Evolutionary conservation across 148 eudicot species (phyloP), one percentile per base, ranked within the genome.

Genomic region (Drosera capensis): DNA sequence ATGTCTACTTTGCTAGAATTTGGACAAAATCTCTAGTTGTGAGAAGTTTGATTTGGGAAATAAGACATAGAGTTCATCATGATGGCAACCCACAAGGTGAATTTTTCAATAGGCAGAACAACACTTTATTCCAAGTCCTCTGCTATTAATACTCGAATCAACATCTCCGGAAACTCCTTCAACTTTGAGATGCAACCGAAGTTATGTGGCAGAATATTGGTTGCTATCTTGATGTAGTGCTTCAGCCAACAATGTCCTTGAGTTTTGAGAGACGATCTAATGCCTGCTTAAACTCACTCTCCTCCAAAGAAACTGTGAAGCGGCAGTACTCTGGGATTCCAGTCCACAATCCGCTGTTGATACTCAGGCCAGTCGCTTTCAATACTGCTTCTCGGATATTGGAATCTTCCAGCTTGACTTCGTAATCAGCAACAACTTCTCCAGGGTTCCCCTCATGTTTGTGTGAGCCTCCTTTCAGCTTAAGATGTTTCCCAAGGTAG

Each of bases 251-350:
- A 7, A 70, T 14, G 31, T 64, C 59, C 28, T 70, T 73, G 58
- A 90, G 78, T 31, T 73, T 77, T 21, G 52, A 23, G 14, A 84
- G 80, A 68, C 79, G 66, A 51, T 56, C 71, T 52, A 88, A 65
- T 25, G 87, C 94, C 22, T 65, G 71, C 56, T 80, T 68, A 29
- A 88, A 88, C 54, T 84, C 92, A 37, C 54, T 40, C 13, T 84
- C 92, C 54, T 80, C 84, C 53, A 77, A 62, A 37, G 94, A 92
- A 20, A 83, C 65, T 7, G 97, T 80, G 67, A 88, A 84, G 26
- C 97, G 77, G 42, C 94, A 80, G 45, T 77, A 88, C 21, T 79
- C 92, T 15, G 97, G 84, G 48, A 84, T 75, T 41, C 95, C 97
- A 4, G 95, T 83, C 97, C 97, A 88, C 3, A 70, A 61, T 22